Evolutionary conservation across 495 filamentous ascomycete species (phyloP).

Genomic region (Glutinoglossum americanum): DNA sequence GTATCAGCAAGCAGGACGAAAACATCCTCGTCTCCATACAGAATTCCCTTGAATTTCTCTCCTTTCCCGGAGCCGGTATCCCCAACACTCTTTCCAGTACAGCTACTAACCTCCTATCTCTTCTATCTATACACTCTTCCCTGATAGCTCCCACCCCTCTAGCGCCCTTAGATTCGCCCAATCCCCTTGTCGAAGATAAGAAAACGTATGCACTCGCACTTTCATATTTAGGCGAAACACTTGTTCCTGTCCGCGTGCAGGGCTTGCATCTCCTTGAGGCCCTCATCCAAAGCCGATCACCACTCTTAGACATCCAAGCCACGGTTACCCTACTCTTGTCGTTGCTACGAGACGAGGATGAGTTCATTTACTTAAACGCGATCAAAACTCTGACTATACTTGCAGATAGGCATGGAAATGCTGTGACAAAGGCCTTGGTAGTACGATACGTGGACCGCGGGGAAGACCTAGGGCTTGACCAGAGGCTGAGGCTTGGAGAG

Average conservation of each 20-base stretch:
- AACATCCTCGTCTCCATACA: constrained; percentile 29
- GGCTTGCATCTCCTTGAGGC: constrained; percentile 48
- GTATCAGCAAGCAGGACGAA: constrained; percentile 24
- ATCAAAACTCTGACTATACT: constrained; percentile 48
- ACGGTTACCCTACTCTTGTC: constrained; percentile 44
- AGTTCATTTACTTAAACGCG: constrained; percentile 52
- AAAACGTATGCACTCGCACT: constrained; percentile 52
- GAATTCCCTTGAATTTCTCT: constrained; percentile 22
- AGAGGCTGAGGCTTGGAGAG: constrained; percentile 51
- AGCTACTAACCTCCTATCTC: constrained; percentile 3
- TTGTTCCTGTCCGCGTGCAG: constrained; percentile 57
- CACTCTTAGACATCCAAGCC: constrained; percentile 48
- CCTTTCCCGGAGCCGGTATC: constrained; percentile 9
- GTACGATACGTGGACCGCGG: constrained; percentile 44
- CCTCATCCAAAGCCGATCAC: constrained; percentile 37
- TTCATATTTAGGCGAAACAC: constrained; percentile 50
- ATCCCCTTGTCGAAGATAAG: constrained; percentile 35
- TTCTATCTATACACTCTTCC: constrained; percentile 24
- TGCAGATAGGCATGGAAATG: constrained; percentile 39
- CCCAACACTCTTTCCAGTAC: constrained; percentile 3
- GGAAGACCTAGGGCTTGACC: constrained; percentile 37
- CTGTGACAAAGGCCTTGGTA: constrained; percentile 40
- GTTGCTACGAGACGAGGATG: constrained; percentile 45
- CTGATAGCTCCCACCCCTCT: constrained; percentile 17
- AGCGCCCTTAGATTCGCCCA: constrained; percentile 10